Percentiles rank a stretch among this genome's conserved stretches.
Conservation (phyloP, 164 flowering plant species). For the Litsea cubeba region DNA sequence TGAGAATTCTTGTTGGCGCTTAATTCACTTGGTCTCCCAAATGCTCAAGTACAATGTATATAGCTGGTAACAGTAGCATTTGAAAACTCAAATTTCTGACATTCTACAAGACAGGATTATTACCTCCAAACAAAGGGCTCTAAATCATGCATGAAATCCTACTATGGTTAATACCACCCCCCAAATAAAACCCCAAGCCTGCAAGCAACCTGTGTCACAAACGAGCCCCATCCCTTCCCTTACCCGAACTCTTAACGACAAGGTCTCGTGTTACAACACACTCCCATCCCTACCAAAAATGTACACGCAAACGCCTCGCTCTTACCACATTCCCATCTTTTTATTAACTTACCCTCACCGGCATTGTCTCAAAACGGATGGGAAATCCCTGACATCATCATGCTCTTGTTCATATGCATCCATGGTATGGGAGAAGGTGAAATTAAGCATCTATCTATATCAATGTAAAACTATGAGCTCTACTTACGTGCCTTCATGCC, state of each 20-base stretch:
- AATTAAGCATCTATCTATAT: background rate
- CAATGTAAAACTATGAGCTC: background rate
- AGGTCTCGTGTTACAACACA: no score
- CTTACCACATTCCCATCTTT: conserved; percentile 19
- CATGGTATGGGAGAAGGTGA: background rate
- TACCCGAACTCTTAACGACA: background rate
- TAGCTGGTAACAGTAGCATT: no score
- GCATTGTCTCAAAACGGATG: conserved; percentile 4
- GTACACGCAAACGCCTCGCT: conserved; percentile 24
- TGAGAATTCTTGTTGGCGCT: no score
- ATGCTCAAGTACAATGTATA: no score
- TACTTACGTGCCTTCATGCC: no score
- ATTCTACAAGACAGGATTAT: no score
- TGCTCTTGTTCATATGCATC: background rate
- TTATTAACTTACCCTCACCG: conserved; percentile 7
- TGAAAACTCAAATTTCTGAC: no score
- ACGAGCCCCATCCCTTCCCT: background rate
- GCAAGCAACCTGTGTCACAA: background rate
- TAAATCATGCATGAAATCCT: background rate
- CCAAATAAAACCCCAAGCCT: background rate
- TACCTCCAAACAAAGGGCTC: no score
- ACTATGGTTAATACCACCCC: background rate
- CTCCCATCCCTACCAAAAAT: background rate
- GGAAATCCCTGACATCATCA: conserved; percentile 6
- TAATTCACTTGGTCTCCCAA: no score